Conservation (phyloP, 2,329 filamentous ascomycete species). For the Cladosporium colombiae region DNA sequence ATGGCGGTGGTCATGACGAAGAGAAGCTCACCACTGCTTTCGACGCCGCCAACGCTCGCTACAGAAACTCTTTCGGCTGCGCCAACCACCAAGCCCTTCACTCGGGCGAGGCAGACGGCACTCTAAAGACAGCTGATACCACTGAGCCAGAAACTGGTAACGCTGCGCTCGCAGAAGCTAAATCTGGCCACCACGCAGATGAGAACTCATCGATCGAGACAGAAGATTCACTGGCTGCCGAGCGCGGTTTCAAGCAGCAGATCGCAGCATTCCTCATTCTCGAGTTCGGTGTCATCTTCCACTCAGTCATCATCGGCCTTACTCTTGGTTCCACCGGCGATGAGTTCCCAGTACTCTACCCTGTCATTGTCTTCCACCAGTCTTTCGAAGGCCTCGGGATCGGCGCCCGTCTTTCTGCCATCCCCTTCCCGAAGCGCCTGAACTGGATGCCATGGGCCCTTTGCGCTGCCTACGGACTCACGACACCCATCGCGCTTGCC, state of each 20-base stretch:
- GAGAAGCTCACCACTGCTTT: constrained; percentile 23
- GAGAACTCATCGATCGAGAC: constrained; percentile 15
- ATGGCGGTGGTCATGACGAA: constrained; percentile 31
- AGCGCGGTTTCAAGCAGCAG: constrained; percentile 65
- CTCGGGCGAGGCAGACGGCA: constrained; percentile 44
- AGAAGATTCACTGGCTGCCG: constrained; percentile 3
- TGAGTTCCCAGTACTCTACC: constrained; percentile 62
- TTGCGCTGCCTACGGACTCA: constrained; percentile 69
- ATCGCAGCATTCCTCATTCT: constrained; percentile 88
- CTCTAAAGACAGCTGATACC: background rate
- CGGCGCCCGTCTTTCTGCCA: constrained; percentile 76
- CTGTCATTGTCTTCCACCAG: constrained; percentile 80
- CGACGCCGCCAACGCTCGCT: constrained; percentile 30
- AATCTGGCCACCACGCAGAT: constrained; percentile 18
- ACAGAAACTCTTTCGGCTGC: constrained; percentile 23
- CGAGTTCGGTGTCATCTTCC: constrained; percentile 81
- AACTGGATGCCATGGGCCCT: constrained; percentile 75
- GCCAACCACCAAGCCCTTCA: constrained; percentile 44
- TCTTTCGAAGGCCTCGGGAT: constrained; percentile 91
- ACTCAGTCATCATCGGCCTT: constrained; percentile 77
- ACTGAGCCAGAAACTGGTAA: constrained; percentile 5
- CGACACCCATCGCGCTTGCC: constrained; percentile 82
- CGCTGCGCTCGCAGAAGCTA: constrained; percentile 21
- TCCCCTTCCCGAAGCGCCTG: constrained; percentile 72
- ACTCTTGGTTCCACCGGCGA: constrained; percentile 65